Base-by-base conservation (phyloP, 495 filamentous ascomycete genomes). In the Penicillium steckii region DNA sequence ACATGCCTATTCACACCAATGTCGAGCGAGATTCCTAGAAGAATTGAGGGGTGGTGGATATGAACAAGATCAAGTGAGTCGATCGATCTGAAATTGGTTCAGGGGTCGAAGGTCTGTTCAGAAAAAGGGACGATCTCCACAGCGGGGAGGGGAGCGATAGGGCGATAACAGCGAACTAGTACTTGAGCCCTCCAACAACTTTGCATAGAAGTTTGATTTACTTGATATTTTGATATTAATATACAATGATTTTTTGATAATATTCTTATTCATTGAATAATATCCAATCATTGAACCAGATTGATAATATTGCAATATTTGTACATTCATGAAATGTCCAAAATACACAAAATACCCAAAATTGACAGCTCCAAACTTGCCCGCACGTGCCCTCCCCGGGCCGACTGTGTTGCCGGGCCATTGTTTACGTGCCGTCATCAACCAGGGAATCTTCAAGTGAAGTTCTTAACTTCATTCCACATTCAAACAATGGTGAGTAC, bases 81-180 rank as follows among this genome's bases (percentile, higher is more conserved):
- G 25, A 37, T 13, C 29, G 22, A 29, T 41, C 32, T 41, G 40
- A 44, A n/a, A n/a, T n/a, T 50, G 49, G 50, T 53, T 58, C 55
- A 53, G 50, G 55, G 55, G 50, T 56, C 47, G 29, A n/a, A n/a
- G n/a, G n/a, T n/a, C n/a, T 17, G 38, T 44, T 56, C 46, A 55
- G 57, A 63, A 63, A 60, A 65, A 46, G 51, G 50, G 46, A n/a
- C 43, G 57, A 65, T 66, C 64, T 69, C 64, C 66, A 66, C 66
- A 65, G 65, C 61, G 65, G 66, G 63, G 65, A 10, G 65, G 66
- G 63, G 65, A 10, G 60, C 52, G 53, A 59, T 62, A 56, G 44
- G 33, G 44, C 55, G 61, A 65, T 65, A 64, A 61, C 57, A 60
- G 46, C 15, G n/a, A 26, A 19, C 19, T 23, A 5, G 27, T 5